Evolutionary conservation across 2,329 filamentous ascomycete genomes (phyloP).

Genomic region (Xylariaceae sp.): DNA sequence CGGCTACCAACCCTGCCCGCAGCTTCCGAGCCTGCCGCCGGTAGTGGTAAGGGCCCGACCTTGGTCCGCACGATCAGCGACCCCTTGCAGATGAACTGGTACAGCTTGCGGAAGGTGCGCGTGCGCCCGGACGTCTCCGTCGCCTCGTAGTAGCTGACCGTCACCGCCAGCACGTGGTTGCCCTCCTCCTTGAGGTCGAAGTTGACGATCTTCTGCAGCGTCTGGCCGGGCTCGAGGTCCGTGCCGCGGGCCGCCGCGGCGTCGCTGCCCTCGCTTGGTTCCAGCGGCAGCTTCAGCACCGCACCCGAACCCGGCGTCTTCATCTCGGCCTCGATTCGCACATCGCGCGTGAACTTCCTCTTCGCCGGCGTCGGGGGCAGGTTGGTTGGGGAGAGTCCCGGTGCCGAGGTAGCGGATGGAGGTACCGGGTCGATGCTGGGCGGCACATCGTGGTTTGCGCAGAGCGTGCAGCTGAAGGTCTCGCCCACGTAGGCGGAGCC

Average conservation of each 20-base stretch:
- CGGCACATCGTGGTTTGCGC: slow-evolving; percentile 83
- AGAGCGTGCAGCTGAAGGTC: slow-evolving; percentile 90
- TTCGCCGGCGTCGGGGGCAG: slow-evolving; percentile 23
- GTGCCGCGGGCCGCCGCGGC: slow-evolving; percentile 34
- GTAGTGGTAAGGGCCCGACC: slow-evolving; percentile 63
- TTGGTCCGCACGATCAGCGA: slow-evolving; percentile 91
- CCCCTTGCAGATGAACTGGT: slow-evolving; percentile 93
- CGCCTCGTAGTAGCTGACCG: slow-evolving; percentile 91
- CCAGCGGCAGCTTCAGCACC: slow-evolving; percentile 65
- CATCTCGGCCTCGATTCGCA: slow-evolving; percentile 89
- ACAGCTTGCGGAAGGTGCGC: slow-evolving; percentile 89
- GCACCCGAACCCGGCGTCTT: slow-evolving; percentile 69
- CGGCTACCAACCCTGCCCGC: slow-evolving; percentile 4
- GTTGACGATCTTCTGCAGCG: slow-evolving; percentile 77
- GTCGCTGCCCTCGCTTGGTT: slow-evolving; percentile 29
- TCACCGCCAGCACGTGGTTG: slow-evolving; percentile 89
- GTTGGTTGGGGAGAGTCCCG: slow-evolving; percentile 2
- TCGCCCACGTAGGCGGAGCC: slow-evolving; percentile 95
- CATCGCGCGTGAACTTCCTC: slow-evolving; percentile 66
- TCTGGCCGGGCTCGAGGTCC: slow-evolving; percentile 64
- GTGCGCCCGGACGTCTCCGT: slow-evolving; percentile 70
- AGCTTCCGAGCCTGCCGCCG: slow-evolving; percentile 29
- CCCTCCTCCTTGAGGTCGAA: slow-evolving; percentile 95
- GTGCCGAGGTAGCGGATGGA: slow-evolving; percentile 7
- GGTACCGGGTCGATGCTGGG: slow-evolving; percentile 23